phyloP scores from a whole-genome alignment of 2,329 filamentous ascomycete genomes.

The Raffaelea ambrosiae region DNA sequence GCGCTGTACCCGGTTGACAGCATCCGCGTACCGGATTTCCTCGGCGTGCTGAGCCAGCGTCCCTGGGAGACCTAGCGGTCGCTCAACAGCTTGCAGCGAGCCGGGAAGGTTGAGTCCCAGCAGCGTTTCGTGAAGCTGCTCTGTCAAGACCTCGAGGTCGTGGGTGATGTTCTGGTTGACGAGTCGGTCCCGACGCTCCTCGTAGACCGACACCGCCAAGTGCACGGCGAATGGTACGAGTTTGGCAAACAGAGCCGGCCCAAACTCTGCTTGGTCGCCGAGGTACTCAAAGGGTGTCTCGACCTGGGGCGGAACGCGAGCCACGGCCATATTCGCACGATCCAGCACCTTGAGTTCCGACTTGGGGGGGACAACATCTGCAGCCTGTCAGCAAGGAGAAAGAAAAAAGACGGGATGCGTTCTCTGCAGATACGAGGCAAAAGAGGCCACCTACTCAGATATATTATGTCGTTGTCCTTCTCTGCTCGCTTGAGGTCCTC shows the following conservation, averaged over 20 bases:
- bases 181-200: slow-evolving; percentile 80
- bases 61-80: slow-evolving; percentile 82
- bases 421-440: no score
- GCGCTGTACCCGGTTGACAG: slow-evolving; percentile 64
- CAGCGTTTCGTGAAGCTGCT: slow-evolving; percentile 69
- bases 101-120: slow-evolving; percentile 82
- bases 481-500: slow-evolving; percentile 89
- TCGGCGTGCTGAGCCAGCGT: slow-evolving; percentile 83
- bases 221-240: slow-evolving; percentile 95
- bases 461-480: slow-evolving; percentile 95
- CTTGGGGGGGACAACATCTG: slow-evolving; percentile 74
- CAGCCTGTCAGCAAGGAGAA: no score
- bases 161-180: slow-evolving; percentile 83
- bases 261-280: slow-evolving; percentile 72
- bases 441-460: slow-evolving; percentile 58
- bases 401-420: neutral
- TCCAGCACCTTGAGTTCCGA: slow-evolving; percentile 80
- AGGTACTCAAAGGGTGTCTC: slow-evolving; percentile 71
- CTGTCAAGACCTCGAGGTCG: slow-evolving; percentile 73
- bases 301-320: slow-evolving; percentile 73
- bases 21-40: slow-evolving; percentile 86
- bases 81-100: slow-evolving; percentile 88
- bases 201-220: slow-evolving; percentile 89
- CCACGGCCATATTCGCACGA: slow-evolving; percentile 77
- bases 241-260: slow-evolving; percentile 77